Conservation (phyloP, 2,329 filamentous ascomycete species). For the Cordyceps militaris region DNA sequence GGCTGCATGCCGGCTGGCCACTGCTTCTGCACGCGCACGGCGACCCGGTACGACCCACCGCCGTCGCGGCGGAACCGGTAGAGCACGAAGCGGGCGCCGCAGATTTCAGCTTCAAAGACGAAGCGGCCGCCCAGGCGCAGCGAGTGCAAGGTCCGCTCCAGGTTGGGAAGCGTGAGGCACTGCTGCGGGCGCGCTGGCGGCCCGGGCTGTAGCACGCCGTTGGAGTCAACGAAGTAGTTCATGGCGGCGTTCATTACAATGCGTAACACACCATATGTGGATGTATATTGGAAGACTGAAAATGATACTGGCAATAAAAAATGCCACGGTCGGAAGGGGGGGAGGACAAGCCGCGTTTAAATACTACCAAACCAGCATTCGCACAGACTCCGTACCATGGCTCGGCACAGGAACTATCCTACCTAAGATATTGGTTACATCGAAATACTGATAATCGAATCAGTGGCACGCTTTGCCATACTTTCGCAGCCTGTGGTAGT, state of each 20-base stretch:
- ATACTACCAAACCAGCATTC: not conserved
- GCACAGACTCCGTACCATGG: not conserved
- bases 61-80: not conserved
- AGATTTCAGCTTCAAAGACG: not conserved
- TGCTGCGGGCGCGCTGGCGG: not conserved
- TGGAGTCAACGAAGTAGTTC: not conserved
- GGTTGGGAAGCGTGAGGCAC: not conserved
- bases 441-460: conserved; percentile 8
- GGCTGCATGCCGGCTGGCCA: not conserved
- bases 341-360: not conserved
- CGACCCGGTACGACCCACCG: not conserved
- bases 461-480: conserved; percentile 43
- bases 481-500: conserved; percentile 41
- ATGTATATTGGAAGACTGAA: too few relatives aligned
- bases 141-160: not conserved
- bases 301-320: too few relatives aligned
- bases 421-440: not conserved
- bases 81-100: not conserved
- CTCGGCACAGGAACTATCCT: not conserved
- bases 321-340: not conserved
- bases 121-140: not conserved
- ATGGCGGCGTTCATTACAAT: not conserved
- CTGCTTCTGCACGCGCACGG: not conserved
- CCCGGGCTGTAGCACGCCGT: not conserved
- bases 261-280: too few relatives aligned